These are phyloP conservation scores for Monosporascus sp. DNA, from an alignment of 2,329 filamentous ascomycete species.

Conservation along the genomic window DNA sequence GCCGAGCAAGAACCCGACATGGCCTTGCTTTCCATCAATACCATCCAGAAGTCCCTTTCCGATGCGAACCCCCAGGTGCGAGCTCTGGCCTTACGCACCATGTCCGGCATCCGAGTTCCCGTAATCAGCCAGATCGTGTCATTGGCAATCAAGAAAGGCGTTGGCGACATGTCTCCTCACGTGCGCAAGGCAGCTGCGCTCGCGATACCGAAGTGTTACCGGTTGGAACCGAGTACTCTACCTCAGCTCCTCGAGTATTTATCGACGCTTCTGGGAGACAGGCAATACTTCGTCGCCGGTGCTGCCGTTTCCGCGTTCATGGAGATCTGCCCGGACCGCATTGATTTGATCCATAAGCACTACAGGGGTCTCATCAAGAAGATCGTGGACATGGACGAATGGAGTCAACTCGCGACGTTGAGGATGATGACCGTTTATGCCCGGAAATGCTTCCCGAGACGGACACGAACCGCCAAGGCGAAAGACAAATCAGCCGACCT, in stretches of 20 bases:
- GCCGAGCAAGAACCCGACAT: conserved; percentile 95
- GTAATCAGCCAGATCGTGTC: conserved; percentile 98
- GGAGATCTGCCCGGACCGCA: conserved; percentile 79
- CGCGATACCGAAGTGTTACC: conserved; percentile 93
- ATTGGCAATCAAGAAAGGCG: conserved; percentile 89
- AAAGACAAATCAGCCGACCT: conserved; percentile 35
- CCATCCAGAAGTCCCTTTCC: conserved; percentile 94
- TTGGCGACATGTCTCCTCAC: conserved; percentile 88
- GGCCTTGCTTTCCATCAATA: conserved; percentile 93
- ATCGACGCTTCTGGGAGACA: conserved; percentile 72
- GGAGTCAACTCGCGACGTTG: conserved; percentile 84
- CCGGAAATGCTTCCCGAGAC: conserved; percentile 77
- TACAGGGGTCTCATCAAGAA: conserved; percentile 83
- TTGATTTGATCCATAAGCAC: conserved; percentile 86
- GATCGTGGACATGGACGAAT: conserved; percentile 98
- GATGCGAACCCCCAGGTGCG: conserved; percentile 87
- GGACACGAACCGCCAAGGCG: conserved; percentile 50
- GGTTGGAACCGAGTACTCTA: conserved; percentile 77
- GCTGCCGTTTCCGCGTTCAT: conserved; percentile 85
- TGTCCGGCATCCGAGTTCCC: conserved; percentile 95
- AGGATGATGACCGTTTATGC: conserved; percentile 79
- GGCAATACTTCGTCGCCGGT: conserved; percentile 93
- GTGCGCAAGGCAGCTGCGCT: conserved; percentile 90
- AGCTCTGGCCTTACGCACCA: conserved; percentile 87
- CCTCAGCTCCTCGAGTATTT: conserved; percentile 84